Evolutionary conservation across 805 yeast genomes (phyloP).

Genomic region (Suhomyces emberorum): DNA sequence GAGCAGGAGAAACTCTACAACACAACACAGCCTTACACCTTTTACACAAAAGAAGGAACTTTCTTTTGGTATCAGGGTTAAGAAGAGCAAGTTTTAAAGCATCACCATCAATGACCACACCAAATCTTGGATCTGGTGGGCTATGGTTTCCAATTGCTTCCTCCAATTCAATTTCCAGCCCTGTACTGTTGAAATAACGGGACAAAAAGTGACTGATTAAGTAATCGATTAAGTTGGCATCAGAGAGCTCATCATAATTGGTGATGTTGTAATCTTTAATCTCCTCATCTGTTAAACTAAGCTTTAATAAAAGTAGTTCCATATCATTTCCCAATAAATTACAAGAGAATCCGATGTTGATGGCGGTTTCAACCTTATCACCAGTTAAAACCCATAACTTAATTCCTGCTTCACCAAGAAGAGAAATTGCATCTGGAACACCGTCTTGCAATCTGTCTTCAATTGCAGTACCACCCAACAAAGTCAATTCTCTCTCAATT

Average conservation of each 20-base stretch:
- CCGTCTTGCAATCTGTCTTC: constrained; percentile 78
- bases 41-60: constrained; percentile 68
- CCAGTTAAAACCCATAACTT: constrained; percentile 84
- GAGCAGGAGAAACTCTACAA: constrained; percentile 82
- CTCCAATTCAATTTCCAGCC: constrained; percentile 54
- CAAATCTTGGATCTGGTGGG: constrained; percentile 56
- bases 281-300: constrained; percentile 28
- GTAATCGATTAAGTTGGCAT: constrained; percentile 37
- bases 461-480: constrained; percentile 79
- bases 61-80: constrained; percentile 34
- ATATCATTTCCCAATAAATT: constrained; percentile 63
- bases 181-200: constrained; percentile 56
- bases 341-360: constrained; percentile 78
- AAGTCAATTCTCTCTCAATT: constrained; percentile 54
- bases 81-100: constrained; percentile 49
- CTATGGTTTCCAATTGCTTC: constrained; percentile 59
- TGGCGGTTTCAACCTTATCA: constrained; percentile 80
- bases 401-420: constrained; percentile 68
- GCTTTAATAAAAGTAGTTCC: constrained; percentile 60
- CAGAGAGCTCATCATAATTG: constrained; percentile 19
- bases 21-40: constrained; percentile 77
- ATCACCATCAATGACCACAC: constrained; percentile 69
- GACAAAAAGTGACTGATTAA: constrained; percentile 52
- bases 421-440: constrained; percentile 69
- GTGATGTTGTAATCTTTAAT: constrained; percentile 17